A percentile compares a stretch with the other conserved stretches of the same genome.
Evolutionary conservation across 2,329 filamentous ascomycete genomes (phyloP).

Genomic region (Colletotrichum cuscutae): DNA sequence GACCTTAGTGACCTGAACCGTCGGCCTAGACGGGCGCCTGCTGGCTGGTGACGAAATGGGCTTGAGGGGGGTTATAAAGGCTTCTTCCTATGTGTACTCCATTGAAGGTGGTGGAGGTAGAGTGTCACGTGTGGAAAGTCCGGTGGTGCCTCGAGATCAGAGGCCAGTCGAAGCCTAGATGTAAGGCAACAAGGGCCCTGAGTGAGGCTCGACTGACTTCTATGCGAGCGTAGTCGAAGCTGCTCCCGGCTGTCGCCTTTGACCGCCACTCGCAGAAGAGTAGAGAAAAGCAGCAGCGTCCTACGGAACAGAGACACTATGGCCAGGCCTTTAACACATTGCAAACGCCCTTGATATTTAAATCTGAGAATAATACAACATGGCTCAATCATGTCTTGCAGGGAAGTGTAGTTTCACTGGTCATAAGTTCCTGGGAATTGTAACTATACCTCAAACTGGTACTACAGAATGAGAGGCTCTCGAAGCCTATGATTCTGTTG

Average conservation of each 20-base stretch:
- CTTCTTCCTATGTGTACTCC: no score
- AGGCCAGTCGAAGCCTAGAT: background rate
- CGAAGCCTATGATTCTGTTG: background rate
- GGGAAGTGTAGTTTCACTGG: background rate
- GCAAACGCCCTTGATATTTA: background rate
- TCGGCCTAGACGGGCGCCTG: no score
- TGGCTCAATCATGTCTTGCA: background rate
- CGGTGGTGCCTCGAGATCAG: no score
- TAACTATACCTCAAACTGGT: background rate
- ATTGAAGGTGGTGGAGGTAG: no score
- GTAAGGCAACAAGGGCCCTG: background rate
- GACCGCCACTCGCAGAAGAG: background rate
- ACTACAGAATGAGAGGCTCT: background rate
- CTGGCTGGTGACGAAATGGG: no score
- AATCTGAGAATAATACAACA: background rate
- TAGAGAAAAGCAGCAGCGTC: background rate
- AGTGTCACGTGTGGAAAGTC: no score
- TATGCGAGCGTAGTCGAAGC: background rate
- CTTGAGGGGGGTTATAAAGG: no score
- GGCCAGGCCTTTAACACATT: background rate
- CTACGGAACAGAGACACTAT: background rate
- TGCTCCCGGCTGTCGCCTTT: background rate
- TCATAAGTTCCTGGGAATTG: background rate
- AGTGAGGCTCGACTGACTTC: background rate
- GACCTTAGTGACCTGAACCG: no score